Evolutionary conservation across 1,139 yeast species (phyloP).

Genomic region (Schizosaccharomyces versatilis): DNA sequence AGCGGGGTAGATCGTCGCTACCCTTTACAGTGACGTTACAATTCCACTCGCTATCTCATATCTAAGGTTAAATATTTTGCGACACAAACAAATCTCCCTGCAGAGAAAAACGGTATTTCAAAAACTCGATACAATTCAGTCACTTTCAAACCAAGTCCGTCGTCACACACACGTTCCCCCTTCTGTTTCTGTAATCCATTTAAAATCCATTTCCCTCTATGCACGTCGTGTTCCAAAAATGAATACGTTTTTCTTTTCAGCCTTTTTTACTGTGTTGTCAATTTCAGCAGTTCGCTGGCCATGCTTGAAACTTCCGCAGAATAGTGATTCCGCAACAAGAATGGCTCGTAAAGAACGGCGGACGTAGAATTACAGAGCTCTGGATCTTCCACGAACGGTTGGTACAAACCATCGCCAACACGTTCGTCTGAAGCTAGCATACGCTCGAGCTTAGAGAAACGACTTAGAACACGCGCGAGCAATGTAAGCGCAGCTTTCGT

Average conservation of each 20-base stretch:
- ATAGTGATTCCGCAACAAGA: constrained; percentile 57
- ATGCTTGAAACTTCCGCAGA: constrained; percentile 5
- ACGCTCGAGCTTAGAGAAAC: constrained; percentile 43
- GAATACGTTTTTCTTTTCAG: not conserved
- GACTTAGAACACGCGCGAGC: constrained; percentile 47
- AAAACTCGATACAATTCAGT: too few species aligned
- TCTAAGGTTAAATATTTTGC: too few species aligned
- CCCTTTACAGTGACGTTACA: too few species aligned
- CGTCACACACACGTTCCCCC: too few species aligned
- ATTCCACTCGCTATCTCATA: too few species aligned
- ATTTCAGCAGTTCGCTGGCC: not conserved
- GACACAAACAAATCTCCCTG: too few species aligned
- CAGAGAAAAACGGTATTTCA: too few species aligned
- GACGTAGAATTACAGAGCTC: constrained; percentile 69
- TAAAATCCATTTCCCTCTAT: too few species aligned
- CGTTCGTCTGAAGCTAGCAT: constrained; percentile 75
- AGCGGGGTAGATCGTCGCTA: too few species aligned
- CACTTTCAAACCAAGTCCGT: too few species aligned
- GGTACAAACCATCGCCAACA: constrained; percentile 53
- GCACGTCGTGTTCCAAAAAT: too few species aligned
- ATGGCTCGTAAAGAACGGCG: constrained; percentile 76
- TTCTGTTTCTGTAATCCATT: too few species aligned
- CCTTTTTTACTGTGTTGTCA: not conserved
- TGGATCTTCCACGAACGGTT: constrained; percentile 41
- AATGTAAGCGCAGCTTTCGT: constrained; percentile 56